These are phyloP conservation scores for Colletotrichum noveboracense DNA, from an alignment of 2,329 filamentous ascomycete species.

Conservation along the genomic window DNA sequence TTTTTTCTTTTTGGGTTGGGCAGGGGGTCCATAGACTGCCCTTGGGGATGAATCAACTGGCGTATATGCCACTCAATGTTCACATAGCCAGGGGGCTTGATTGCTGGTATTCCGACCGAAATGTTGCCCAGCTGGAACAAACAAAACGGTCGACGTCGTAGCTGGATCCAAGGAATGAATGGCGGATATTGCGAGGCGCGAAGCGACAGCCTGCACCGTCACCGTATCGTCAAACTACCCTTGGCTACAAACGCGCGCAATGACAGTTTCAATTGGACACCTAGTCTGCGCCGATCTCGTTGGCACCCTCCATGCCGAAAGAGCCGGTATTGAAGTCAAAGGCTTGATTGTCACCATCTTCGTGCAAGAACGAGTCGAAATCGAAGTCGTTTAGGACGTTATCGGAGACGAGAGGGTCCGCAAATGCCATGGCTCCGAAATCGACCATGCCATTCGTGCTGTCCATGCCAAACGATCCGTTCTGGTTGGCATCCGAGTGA, in stretches of 20 bases:
- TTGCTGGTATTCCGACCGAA: background rate
- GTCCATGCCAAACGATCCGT: conserved; percentile 45
- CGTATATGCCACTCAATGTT: background rate
- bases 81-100: background rate
- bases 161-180: background rate
- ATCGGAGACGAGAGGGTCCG: conserved; percentile 56
- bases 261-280: background rate
- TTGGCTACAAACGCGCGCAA: background rate
- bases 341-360: conserved; percentile 49
- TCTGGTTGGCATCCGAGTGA: conserved; percentile 54
- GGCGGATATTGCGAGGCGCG: background rate
- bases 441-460: conserved; percentile 50
- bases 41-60: background rate
- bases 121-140: background rate
- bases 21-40: background rate
- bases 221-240: background rate
- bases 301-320: conserved; percentile 59
- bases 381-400: conserved; percentile 72
- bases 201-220: background rate
- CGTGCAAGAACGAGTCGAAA: conserved; percentile 71
- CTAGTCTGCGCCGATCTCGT: conserved; percentile 65
- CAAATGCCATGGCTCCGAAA: conserved; percentile 58
- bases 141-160: background rate
- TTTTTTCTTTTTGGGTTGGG: background rate
- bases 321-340: conserved; percentile 61